phyloP scores from a whole-genome alignment of 257 asterid species.

The Gentiana macrophylla region DNA sequence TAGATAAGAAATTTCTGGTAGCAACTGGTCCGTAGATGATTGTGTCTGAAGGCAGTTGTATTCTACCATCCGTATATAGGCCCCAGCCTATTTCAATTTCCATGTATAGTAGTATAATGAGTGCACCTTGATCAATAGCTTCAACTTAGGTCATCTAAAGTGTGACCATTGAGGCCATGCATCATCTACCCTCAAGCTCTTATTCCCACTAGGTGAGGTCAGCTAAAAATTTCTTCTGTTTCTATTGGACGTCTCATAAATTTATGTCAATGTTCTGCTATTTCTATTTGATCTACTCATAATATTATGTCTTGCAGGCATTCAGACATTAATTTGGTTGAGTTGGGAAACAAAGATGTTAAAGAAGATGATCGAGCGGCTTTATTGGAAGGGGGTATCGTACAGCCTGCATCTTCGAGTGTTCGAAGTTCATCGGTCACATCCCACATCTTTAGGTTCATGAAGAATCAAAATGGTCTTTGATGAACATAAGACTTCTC shows the following conservation, averaged over 20 bases:
- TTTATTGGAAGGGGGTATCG: conserved; percentile 72
- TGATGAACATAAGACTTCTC: not conserved
- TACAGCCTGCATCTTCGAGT: conserved; percentile 50
- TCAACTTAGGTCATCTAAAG: not conserved
- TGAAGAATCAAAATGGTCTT: not conserved
- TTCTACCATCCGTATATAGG: no score
- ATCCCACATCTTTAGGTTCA: conserved; percentile 54
- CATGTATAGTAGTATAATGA: no score
- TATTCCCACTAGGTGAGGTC: not conserved
- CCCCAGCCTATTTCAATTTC: no score
- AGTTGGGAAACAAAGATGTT: conserved; percentile 40
- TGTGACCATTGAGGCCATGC: not conserved
- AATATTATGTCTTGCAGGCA: conserved; percentile 38
- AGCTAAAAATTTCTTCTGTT: not conserved
- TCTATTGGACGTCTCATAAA: no score
- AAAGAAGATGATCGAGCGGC: conserved; percentile 70
- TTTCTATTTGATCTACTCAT: conserved; percentile 3
- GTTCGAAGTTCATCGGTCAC: conserved; percentile 46
- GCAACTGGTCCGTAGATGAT: no score
- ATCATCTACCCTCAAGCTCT: not conserved
- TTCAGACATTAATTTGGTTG: conserved; percentile 66
- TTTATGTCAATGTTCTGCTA: not conserved
- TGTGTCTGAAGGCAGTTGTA: no score
- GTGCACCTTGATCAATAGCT: no score
- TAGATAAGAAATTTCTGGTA: no score